A percentile compares a stretch with the other conserved stretches of the same genome.
These are phyloP conservation scores for Fusarium mangiferae DNA, from an alignment of 2,329 filamentous ascomycete species.

Conservation along the genomic window DNA sequence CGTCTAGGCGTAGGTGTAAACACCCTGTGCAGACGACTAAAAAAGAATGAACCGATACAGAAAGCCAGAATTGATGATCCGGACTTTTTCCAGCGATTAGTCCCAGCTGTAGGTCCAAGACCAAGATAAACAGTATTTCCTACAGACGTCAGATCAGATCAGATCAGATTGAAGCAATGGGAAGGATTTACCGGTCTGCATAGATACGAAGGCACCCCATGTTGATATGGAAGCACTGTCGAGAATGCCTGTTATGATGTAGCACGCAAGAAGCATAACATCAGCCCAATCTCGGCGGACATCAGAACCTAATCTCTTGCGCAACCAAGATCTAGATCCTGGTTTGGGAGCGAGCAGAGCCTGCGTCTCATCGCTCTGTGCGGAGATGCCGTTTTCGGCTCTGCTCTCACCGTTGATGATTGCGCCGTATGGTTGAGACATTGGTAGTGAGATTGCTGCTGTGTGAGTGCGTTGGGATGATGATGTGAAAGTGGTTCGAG, in stretches of 20 bases:
- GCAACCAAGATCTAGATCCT: slow-evolving; percentile 29
- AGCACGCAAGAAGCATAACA: slow-evolving; percentile 75
- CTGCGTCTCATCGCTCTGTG: slow-evolving; percentile 20
- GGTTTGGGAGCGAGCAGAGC: slow-evolving; percentile 33
- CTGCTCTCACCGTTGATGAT: slow-evolving; percentile 9
- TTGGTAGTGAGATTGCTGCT: not conserved
- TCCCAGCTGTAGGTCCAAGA: slow-evolving; percentile 66
- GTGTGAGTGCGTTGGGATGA: not conserved
- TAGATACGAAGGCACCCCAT: slow-evolving; percentile 84
- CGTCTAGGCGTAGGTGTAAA: slow-evolving; percentile 62
- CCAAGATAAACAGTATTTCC: slow-evolving; percentile 84
- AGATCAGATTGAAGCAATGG: not conserved
- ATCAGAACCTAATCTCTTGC: slow-evolving; percentile 32
- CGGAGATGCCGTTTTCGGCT: slow-evolving; percentile 9
- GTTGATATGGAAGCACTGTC: slow-evolving; percentile 81
- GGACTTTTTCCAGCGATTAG: slow-evolving; percentile 63
- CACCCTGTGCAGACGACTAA: slow-evolving; percentile 73
- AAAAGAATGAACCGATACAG: slow-evolving; percentile 77
- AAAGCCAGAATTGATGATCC: slow-evolving; percentile 76
- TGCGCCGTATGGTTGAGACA: slow-evolving; percentile 36
- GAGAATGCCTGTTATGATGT: slow-evolving; percentile 79
- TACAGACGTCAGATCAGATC: slow-evolving; percentile 39
- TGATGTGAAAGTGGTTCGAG: not conserved
- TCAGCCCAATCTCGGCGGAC: slow-evolving; percentile 69
- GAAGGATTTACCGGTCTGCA: slow-evolving; percentile 75